These are phyloP conservation scores for Tetrahymena thermophila DNA, from an alignment of 73 alveolate species.

Conservation along the genomic window DNA sequence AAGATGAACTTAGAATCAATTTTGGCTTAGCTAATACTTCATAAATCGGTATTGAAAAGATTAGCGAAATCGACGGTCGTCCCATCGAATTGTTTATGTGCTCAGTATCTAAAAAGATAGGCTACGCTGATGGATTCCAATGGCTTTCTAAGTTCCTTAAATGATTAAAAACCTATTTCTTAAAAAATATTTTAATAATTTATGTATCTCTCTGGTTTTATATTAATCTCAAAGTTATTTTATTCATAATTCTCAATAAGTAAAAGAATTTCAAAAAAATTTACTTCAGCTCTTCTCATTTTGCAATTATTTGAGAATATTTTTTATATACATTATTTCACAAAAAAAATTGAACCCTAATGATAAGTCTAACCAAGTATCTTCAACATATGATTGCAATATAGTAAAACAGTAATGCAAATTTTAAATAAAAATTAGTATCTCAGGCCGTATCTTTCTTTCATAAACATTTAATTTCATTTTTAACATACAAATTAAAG, in stretches of 20 bases:
- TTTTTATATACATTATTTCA: background rate
- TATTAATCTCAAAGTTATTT: background rate
- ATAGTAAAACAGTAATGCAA: background rate
- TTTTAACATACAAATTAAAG: too few relatives aligned
- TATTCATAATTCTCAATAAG: background rate
- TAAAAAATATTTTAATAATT: background rate
- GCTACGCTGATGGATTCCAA: conserved; percentile 91
- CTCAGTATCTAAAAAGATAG: conserved; percentile 93
- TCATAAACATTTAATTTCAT: too few relatives aligned
- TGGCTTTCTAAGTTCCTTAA: conserved; percentile 90
- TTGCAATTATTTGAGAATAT: background rate
- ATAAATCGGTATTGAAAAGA: conserved; percentile 18
- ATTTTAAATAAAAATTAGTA: too few relatives aligned
- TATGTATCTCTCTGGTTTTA: background rate
- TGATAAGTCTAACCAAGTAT: background rate
- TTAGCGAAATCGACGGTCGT: conserved; percentile 70
- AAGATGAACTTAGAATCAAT: conserved; percentile 93
- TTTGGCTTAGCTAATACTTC: conserved; percentile 58
- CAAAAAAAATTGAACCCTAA: background rate
- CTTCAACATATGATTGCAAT: background rate
- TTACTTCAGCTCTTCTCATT: background rate
- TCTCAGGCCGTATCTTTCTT: background rate
- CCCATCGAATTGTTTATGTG: conserved; percentile 99
- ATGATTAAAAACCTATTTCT: conserved; percentile 34
- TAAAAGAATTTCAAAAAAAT: background rate